Conservation (phyloP, 2,329 filamentous ascomycete genomes). For the Fusarium sp. region DNA sequence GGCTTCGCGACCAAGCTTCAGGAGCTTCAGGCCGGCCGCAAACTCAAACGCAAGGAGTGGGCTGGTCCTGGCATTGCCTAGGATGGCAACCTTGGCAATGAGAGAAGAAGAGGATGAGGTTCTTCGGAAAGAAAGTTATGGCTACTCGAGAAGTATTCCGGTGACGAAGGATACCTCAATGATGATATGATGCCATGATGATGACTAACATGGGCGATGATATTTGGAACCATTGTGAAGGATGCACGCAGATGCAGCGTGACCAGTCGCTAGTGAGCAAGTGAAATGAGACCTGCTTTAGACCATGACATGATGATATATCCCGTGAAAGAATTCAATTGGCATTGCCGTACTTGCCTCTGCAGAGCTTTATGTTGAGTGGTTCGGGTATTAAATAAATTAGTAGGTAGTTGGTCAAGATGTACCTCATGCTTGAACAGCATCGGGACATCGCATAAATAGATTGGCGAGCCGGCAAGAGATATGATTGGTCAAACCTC, state of each 20-base stretch:
- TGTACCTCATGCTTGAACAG: background rate
- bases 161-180: background rate
- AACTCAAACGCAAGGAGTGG: slow-evolving; percentile 46
- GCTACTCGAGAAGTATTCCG: background rate
- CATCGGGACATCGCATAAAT: background rate
- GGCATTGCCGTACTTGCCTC: background rate
- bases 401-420: background rate
- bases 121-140: background rate
- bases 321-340: background rate
- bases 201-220: background rate
- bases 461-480: slow-evolving; percentile 5
- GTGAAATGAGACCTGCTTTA: background rate
- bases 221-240: background rate
- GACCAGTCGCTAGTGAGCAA: background rate
- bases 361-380: background rate
- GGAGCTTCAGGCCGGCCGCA: slow-evolving; percentile 33
- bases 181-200: background rate
- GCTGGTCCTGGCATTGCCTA: slow-evolving; percentile 26
- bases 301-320: background rate
- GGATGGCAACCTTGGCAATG: background rate
- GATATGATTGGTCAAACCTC: background rate
- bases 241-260: background rate
- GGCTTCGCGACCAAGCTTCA: slow-evolving; percentile 46
- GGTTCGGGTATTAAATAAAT: no score
- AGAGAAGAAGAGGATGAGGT: background rate